Percentiles rank a stretch among this genome's conserved stretches.
Conservation (phyloP, 139 green algal genomes). For the Volvox reticuliferus region DNA sequence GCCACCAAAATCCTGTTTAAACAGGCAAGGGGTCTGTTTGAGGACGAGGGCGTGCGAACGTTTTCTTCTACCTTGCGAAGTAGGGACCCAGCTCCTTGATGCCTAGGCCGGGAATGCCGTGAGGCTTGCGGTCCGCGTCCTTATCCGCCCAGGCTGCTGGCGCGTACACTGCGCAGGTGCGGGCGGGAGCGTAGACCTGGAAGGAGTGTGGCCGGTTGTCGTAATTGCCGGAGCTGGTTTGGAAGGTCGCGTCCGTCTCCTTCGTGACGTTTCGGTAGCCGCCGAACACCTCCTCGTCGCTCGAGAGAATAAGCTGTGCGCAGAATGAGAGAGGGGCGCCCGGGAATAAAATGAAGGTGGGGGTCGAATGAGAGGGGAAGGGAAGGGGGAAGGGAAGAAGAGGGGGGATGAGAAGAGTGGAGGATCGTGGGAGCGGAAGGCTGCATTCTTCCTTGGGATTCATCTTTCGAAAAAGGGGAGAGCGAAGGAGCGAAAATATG, state of each 20-base stretch:
- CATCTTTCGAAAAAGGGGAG: too few species aligned
- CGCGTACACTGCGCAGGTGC: conserved; percentile 91
- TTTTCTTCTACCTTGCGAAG: conserved; percentile 49
- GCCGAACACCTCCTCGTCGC: conserved; percentile 92
- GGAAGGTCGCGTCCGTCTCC: conserved; percentile 72
- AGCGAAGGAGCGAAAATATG: too few species aligned
- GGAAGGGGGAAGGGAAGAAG: neutral
- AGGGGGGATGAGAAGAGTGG: neutral
- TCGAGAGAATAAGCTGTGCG: conserved; percentile 77
- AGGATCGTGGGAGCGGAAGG: too few species aligned
- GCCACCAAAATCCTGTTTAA: too few species aligned
- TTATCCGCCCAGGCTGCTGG: conserved; percentile 80
- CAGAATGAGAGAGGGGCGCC: neutral
- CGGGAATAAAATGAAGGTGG: neutral
- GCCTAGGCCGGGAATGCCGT: conserved; percentile 86
- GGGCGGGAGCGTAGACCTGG: conserved; percentile 63
- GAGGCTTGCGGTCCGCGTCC: conserved; percentile 75
- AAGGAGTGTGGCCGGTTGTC: conserved; percentile 60
- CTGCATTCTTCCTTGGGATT: too few species aligned
- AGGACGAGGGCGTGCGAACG: too few species aligned
- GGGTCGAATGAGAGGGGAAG: neutral
- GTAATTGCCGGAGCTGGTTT: conserved; percentile 17
- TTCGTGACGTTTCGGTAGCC: conserved; percentile 92
- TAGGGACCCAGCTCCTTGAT: conserved; percentile 88
- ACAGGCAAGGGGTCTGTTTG: too few species aligned